Base-by-base conservation (phyloP, 2,329 filamentous ascomycete genomes). In the Rutstroemia sp. region DNA sequence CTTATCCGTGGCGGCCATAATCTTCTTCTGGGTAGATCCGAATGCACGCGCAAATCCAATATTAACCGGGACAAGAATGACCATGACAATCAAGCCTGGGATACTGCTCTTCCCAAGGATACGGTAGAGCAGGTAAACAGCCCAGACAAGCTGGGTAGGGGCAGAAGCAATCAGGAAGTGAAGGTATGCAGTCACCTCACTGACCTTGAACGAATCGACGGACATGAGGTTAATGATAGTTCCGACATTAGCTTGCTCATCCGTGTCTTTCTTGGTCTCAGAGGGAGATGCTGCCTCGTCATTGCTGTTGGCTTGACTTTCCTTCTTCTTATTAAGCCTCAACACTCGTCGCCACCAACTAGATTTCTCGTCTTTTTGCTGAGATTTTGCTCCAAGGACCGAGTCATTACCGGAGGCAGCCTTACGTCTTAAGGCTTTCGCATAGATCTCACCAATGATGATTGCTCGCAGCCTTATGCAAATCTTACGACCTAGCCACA, bases 221-320 rank as follows among this genome's bases (percentile, higher is more conserved):
- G 94, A 95, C 94, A 99, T 99, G 63, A 99, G 78, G 71, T 97
- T 99, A 76, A 99, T 99, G 67, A 99, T 96, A n/a, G 94, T 95
- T 60, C 95, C 94, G 51, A 95, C 80, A 59, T 94, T 96, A 40
- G 91, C 92, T 73, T 95, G 90, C 57, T 87, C 81, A 60, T 90
- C 86, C 17, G 74, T 68, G 2, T 64, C 64, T 52, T 75, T 68
- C 21, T 54, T 23, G 2, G 51, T 56, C 9, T 60, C 44, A 27
- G 59, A 56, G 25, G 54, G 30, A 9, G 21, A 38, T 10, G 52
- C 53, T 14, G 53, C 53, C 6, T 53, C 42, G 44, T 50, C 30
- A 34, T 59, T 58, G 38, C 57, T 42, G 19, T 71, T 36, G 66
- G 56, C 76, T 57, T 39, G 75, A 65, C 48, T 73, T 6, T 72